Base-by-base conservation (phyloP, 1,284 basidiomycete genomes). In the Mycena citricolor region DNA sequence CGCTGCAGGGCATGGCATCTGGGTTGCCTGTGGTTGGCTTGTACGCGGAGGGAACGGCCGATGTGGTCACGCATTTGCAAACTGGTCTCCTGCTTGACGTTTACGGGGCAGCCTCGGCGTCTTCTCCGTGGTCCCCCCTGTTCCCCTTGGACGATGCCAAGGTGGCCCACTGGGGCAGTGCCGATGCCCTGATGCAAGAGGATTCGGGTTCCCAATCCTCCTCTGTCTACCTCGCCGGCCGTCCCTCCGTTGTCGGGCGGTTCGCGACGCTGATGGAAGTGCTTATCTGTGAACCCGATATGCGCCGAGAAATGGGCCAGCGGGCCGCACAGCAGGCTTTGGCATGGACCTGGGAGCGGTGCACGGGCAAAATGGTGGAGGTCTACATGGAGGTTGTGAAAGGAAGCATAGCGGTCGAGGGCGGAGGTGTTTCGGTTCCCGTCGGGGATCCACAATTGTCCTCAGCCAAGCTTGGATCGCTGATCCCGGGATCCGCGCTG, bases 1-100 rank as follows among this genome's bases (percentile, higher is more conserved):
- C 47, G n/a, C 50, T 52, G 3, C 45, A 49, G 25, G 50, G 33
- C 2, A 48, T 52, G 46, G 50, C 50, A 5, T 29, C 46, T 10
- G 46, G 46, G 5, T 35, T 52, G 8, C 42, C 50, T 21, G 42
- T 52, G 20, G 47, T 43, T 7, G 51, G 51, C n/a, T 32, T 49
- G 8, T 32, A 31, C 13, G 47, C 38, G 4, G 47, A 52, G 43
- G 51, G 51, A 12, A 49, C 47, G 22, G 42, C 46, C 22, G 51
- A 49, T 21, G 26, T 49, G 30, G 51, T 52, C 0, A 4, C 5
- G n/a, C 47, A 46, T 19, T 38, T 38, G 24, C 8, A 35, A 16
- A 46, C 44, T 21, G 43, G 47, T 10, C 20, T 49, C 19, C 28
- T 49, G 28, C 17, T 42, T n/a, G 39, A 47, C 25, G 39, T 42